These are phyloP conservation scores for Helotiales sp. DNA, from an alignment of 2,329 filamentous ascomycete species.

Conservation along the genomic window DNA sequence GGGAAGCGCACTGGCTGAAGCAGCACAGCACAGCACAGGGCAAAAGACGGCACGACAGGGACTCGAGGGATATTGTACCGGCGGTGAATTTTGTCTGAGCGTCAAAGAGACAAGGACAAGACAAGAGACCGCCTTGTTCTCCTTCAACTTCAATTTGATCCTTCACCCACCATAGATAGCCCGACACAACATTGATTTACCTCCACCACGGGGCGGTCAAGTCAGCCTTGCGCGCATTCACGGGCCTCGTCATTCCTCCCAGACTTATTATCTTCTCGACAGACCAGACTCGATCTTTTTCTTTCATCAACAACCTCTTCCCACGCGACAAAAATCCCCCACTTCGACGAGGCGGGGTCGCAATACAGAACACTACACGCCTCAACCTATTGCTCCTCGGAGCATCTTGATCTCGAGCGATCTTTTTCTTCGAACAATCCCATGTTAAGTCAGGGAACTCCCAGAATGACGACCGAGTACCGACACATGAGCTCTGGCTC, in stretches of 20 bases:
- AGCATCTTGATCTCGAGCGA: constrained; percentile 12
- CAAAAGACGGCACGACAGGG: background rate
- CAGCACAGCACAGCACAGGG: background rate
- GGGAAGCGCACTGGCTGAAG: background rate
- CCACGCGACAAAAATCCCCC: constrained; percentile 33
- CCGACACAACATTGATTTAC: background rate
- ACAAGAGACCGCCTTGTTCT: background rate
- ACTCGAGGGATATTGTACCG: constrained; percentile 13
- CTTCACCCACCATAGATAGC: background rate
- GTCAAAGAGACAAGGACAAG: background rate
- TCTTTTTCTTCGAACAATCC: background rate
- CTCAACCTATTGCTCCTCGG: constrained; percentile 9
- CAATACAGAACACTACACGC: constrained; percentile 16
- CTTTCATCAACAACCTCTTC: constrained; percentile 5
- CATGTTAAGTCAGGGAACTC: constrained; percentile 33
- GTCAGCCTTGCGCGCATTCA: constrained; percentile 5
- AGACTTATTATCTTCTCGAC: background rate
- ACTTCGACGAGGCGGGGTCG: constrained; percentile 37
- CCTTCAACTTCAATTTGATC: background rate
- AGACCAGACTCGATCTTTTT: constrained; percentile 1
- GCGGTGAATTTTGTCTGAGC: constrained; percentile 21
- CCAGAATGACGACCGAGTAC: constrained; percentile 50
- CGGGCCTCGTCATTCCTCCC: constrained; percentile 4
- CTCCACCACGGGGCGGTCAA: background rate
- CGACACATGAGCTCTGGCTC: constrained; percentile 63